A percentile compares a stretch with the other conserved stretches of the same genome.
Conservation (phyloP, 1,139 yeast species). For the Tardiomyces blankii region DNA sequence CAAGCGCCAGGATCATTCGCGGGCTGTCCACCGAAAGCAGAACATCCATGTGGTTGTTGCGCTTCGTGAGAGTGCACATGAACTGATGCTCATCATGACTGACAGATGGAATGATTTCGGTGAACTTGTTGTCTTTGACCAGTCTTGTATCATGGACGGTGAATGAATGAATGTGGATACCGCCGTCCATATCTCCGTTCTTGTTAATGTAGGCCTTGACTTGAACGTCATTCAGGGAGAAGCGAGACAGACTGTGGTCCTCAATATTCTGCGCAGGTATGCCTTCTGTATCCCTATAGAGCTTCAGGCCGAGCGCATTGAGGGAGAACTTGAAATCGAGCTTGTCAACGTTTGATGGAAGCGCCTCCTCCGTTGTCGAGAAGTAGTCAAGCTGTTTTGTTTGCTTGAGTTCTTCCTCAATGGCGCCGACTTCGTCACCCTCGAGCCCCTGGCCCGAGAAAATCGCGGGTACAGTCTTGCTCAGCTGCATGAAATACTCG, state of each 20-base stretch:
- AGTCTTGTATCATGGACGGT: conserved; percentile 65
- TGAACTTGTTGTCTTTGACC: conserved; percentile 53
- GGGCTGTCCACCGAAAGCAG: conserved; percentile 74
- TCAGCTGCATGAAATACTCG: conserved; percentile 43
- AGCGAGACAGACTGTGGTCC: conserved; percentile 42
- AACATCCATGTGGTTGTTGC: conserved; percentile 31
- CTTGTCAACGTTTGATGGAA: conserved; percentile 15
- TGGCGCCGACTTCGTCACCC: conserved; percentile 51
- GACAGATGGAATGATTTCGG: conserved; percentile 68
- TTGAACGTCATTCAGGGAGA: conserved; percentile 52
- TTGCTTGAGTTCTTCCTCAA: conserved; percentile 21
- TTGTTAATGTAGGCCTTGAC: conserved; percentile 40
- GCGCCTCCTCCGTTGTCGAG: neutral
- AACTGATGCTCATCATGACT: conserved; percentile 62
- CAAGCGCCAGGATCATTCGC: conserved; percentile 69
- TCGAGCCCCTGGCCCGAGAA: neutral
- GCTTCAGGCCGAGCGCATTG: conserved; percentile 52
- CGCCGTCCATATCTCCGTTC: conserved; percentile 48
- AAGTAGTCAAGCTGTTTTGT: conserved; percentile 13
- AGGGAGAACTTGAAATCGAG: conserved; percentile 44
- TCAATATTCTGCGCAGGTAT: conserved; percentile 21
- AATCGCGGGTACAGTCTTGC: conserved; percentile 38
- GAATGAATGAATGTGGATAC: conserved; percentile 59
- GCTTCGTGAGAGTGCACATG: conserved; percentile 35
- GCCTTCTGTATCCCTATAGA: conserved; percentile 48